Evolutionary conservation across 2,329 filamentous ascomycete species (phyloP).

Genomic region (Cladosporium austrohemisphaericum): DNA sequence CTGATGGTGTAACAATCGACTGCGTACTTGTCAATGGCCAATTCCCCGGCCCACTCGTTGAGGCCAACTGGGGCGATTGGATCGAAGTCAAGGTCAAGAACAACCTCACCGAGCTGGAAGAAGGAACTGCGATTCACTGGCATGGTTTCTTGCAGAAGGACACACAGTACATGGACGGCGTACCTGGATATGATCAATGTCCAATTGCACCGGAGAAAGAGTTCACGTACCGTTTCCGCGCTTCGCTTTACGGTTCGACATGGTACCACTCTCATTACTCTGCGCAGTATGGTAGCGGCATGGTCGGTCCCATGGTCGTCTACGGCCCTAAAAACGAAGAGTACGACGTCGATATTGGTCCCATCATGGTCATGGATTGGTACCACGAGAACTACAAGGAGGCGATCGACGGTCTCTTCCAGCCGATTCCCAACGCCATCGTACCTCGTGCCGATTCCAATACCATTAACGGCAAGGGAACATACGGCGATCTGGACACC

Average conservation of each 20-base stretch:
- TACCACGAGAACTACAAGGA: slow-evolving; percentile 33
- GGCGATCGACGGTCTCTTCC: slow-evolving; percentile 18
- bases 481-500: slow-evolving; percentile 26
- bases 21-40: slow-evolving; percentile 24
- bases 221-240: slow-evolving; percentile 39
- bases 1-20: slow-evolving; percentile 26
- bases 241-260: slow-evolving; percentile 34
- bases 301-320: slow-evolving; percentile 30
- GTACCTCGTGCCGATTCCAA: slow-evolving; percentile 24
- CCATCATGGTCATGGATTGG: slow-evolving; percentile 31
- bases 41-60: slow-evolving; percentile 25
- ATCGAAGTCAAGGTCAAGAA: slow-evolving; percentile 35
- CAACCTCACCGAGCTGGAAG: slow-evolving; percentile 26
- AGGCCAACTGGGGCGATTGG: slow-evolving; percentile 41
- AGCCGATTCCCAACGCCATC: slow-evolving; percentile 13
- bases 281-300: slow-evolving; percentile 27
- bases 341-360: slow-evolving; percentile 31
- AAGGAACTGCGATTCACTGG: slow-evolving; percentile 43
- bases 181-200: slow-evolving; percentile 39
- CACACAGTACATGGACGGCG: slow-evolving; percentile 37
- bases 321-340: slow-evolving; percentile 27
- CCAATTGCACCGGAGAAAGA: slow-evolving; percentile 40
- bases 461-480: slow-evolving; percentile 28
- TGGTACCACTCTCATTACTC: slow-evolving; percentile 39
- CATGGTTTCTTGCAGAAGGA: slow-evolving; percentile 36